Base-by-base conservation (phyloP, 2,329 filamentous ascomycete genomes). In the Colletotrichum lentis region DNA sequence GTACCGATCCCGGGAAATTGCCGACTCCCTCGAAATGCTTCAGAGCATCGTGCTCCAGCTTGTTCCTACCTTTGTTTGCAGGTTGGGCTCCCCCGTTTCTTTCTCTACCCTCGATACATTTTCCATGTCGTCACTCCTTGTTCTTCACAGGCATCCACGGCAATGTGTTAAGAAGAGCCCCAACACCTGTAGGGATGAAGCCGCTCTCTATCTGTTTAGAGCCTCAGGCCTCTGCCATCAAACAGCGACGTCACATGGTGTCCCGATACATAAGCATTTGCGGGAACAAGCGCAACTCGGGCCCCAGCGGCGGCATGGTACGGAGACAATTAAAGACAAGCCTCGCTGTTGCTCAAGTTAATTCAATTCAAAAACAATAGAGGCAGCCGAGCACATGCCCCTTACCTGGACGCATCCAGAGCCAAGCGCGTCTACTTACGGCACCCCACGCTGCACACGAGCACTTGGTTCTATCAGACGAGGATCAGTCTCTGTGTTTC, bases 251-350 rank as follows among this genome's bases (percentile, higher is more conserved):
- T 49, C 46, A 27, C 6, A 3, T 35, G 31, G 31, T 35, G 31
- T 35, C 8, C 31, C 31, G 10, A 8, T 35, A 35, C 31, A 35
- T 10, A 35, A 7, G 31, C 10, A 35, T 35, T 10, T 35, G 8
- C 31, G 31, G 31, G 10, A 35, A 35, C 31, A 35, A 10, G 7
- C 31, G 31, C 31, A 35, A 35, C 31, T 35, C 31, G 31, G 31
- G 7, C 31, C 31, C 2, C 31, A 35, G 31, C 10, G 12, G 24
- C 18, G 31, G 52, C 20, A 56, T 20, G 16, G 47, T 35, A 60
- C n/a, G 55, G 62, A 53, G n/a, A 60, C 62, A 60, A 64, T 60
- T 46, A 64, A 60, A 37, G 7, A 27, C 44, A 27, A 12, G 59
- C 39, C 39, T 35, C 24, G 27, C 55, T 27, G 49, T 52, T 49